Evolutionary conservation across 805 yeast genomes (phyloP).

Genomic region (Wickerhamiella occidentalis): DNA sequence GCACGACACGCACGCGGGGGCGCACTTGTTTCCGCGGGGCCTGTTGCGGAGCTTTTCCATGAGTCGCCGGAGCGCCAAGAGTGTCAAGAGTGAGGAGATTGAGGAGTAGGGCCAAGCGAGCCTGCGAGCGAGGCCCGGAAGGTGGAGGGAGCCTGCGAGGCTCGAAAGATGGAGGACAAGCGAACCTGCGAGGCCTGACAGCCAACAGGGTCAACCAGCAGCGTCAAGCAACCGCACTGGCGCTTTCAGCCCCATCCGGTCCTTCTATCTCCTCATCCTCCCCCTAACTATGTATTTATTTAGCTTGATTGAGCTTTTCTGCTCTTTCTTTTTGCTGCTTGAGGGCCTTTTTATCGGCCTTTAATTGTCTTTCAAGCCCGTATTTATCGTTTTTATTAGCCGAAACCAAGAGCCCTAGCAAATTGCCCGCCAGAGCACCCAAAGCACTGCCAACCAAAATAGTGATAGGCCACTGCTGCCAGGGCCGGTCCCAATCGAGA

Average conservation of each 20-base stretch:
- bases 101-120: no score
- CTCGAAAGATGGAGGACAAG: no score
- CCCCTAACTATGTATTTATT: background rate
- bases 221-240: no score
- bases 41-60: slow-evolving; percentile 1
- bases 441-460: slow-evolving; percentile 62
- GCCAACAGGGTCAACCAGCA: no score
- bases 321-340: background rate
- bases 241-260: no score
- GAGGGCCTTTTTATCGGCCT: slow-evolving; percentile 5
- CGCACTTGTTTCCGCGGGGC: background rate
- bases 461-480: slow-evolving; percentile 96
- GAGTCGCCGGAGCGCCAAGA: background rate
- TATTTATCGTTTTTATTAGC: background rate
- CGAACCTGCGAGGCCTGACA: no score
- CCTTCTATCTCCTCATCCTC: no score
- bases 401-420: slow-evolving; percentile 24
- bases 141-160: no score
- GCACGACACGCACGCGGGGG: background rate
- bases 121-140: no score
- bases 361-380: background rate
- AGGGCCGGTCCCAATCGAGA: slow-evolving; percentile 92
- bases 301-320: background rate
- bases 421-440: slow-evolving; percentile 58
- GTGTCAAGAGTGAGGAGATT: background rate